Evolutionary conservation across 2,329 filamentous ascomycete species (phyloP).

Genomic region (Alternaria sp.): DNA sequence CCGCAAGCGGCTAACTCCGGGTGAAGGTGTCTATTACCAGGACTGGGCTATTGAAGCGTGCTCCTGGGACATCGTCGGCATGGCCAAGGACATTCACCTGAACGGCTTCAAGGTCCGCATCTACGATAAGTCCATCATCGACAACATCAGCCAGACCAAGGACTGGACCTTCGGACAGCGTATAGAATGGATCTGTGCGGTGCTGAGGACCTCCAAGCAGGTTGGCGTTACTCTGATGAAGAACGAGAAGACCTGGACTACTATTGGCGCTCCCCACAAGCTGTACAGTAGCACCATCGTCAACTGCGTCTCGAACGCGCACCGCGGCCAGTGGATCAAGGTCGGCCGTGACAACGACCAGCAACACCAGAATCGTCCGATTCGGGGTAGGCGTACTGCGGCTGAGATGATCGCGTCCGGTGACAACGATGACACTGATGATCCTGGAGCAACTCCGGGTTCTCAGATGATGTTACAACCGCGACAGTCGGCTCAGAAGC

Average conservation of each 20-base stretch:
- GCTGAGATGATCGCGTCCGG: not conserved
- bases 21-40: conserved; percentile 1
- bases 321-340: conserved; percentile 15
- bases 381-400: not conserved
- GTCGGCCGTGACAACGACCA: conserved; percentile 7
- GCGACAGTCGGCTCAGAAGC: not conserved
- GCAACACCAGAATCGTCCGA: not conserved
- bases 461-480: not conserved
- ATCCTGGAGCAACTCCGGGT: not conserved
- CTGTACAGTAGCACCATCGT: conserved; percentile 11
- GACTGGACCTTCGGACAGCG: conserved; percentile 17
- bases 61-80: conserved; percentile 16
- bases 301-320: conserved; percentile 13
- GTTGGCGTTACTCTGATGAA: conserved; percentile 19
- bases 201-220: conserved; percentile 15
- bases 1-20: conserved; percentile 16
- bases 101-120: conserved; percentile 15
- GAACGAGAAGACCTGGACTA: conserved; percentile 16
- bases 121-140: conserved; percentile 12
- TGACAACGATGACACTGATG: not conserved
- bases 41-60: conserved; percentile 20
- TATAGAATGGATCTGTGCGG: conserved; percentile 14
- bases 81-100: conserved; percentile 10
- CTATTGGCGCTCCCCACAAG: conserved; percentile 20
- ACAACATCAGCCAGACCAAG: conserved; percentile 16